Evolutionary conservation across 768 basidiomycete genomes (phyloP), one percentile per base, ranked within the genome.

Genomic region (Rhodotorula diobovata): DNA sequence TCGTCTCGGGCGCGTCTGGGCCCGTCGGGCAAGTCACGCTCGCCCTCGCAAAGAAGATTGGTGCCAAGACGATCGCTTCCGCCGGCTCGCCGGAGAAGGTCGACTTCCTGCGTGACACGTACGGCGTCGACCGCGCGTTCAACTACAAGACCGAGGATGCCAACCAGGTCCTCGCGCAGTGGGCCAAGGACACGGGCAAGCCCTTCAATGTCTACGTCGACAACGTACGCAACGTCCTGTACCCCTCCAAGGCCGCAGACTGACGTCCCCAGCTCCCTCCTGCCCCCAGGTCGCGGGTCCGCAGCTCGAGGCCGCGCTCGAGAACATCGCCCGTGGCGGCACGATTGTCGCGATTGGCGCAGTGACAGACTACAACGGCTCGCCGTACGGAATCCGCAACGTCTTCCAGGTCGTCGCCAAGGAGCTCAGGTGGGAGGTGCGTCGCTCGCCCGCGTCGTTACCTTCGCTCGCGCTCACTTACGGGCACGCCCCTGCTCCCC

Each of bases 21-120:
- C 71, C 78, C 20, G 78, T 79, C 55, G 78, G 78, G 20, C 70
- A 71, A 76, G 86, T 82, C 28, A 82, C 84, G 58, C 78, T 81
- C 41, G 83, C 82, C 72, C 75, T 84, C 39, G 82, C 83, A 23
- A 83, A 84, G 70, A 62, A 61, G 2, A 76, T 78, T 0, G 84
- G 84, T 4, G 66, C 82, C 54, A 88, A 87, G 76, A 89, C 90
- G 46, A 88, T 91, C 63, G 87, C 85, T 0, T 88, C 86, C 1
- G 87, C 88, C 0, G 88, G 90, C 2, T 85, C 85, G 0, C 87
- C 89, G 23, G 87, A 88, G 66, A 90, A 91, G 79, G 87, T 90
- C 15, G 77, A 82, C 9, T 88, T 84, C 76, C 70, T 88, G 79
- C 83, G 83, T 60, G 82, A 79, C 2, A 66, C 83, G 3, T 72